A percentile compares a stretch with the other conserved stretches of the same genome.
Conservation (phyloP, 148 eudicot genomes). For the Polygonum aviculare region DNA sequence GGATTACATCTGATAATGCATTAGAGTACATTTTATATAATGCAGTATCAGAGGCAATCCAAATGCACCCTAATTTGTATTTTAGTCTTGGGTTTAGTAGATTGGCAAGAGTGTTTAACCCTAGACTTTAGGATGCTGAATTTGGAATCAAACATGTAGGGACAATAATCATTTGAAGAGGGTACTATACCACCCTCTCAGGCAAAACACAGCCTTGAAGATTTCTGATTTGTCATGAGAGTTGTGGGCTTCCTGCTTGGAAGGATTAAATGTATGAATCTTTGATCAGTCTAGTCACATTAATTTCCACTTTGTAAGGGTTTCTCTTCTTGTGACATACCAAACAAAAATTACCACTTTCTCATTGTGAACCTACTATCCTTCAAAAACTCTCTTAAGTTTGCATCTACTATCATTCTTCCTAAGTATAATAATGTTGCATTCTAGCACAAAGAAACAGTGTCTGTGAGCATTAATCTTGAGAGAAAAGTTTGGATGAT, state of each 20-base stretch:
- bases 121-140: not conserved
- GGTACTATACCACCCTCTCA: not conserved
- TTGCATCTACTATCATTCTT: too few relatives aligned
- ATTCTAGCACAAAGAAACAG: too few relatives aligned
- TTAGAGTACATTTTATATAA: too few relatives aligned
- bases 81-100: not conserved
- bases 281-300: constrained; percentile 1
- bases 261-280: not conserved
- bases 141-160: constrained; percentile 4
- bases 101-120: not conserved
- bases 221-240: constrained; percentile 2
- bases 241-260: constrained; percentile 2
- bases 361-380: not conserved
- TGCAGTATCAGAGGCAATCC: too few relatives aligned
- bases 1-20: too few relatives aligned
- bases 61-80: too few relatives aligned
- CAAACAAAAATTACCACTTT: constrained; percentile 1
- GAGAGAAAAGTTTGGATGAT: not conserved
- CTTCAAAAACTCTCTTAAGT: not conserved
- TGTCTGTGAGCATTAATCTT: too few relatives aligned
- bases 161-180: not conserved
- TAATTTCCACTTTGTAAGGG: not conserved
- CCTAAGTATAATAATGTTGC: too few relatives aligned
- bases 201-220: not conserved
- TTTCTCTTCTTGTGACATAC: not conserved